These are phyloP conservation scores for Coniella vitis DNA, from an alignment of 2,329 filamentous ascomycete genomes.

Conservation along the genomic window DNA sequence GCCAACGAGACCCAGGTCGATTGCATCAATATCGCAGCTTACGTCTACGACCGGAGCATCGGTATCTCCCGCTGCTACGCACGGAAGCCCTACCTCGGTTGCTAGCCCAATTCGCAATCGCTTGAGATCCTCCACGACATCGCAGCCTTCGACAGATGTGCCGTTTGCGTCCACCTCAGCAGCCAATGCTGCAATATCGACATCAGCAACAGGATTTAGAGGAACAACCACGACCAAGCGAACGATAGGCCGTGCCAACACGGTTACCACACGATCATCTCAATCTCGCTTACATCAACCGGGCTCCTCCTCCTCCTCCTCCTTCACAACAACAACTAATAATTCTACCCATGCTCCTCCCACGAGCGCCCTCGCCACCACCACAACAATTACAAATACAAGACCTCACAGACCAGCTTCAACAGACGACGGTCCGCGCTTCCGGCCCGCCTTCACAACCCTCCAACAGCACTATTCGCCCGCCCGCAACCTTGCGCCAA, in stretches of 20 bases:
- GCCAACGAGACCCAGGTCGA: conserved; percentile 17
- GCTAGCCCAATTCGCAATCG: conserved; percentile 26
- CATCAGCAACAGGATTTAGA: too few species aligned
- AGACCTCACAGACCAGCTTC: not conserved
- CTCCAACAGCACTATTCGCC: conserved; percentile 64
- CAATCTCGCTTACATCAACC: conserved; percentile 5
- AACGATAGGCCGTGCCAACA: conserved; percentile 14
- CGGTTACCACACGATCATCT: conserved; percentile 1
- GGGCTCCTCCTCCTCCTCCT: not conserved
- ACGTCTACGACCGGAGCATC: conserved; percentile 14
- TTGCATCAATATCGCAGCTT: conserved; percentile 12
- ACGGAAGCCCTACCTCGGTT: conserved; percentile 2
- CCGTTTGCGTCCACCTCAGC: conserved; percentile 15
- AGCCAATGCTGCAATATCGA: conserved; percentile 2
- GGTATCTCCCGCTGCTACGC: conserved; percentile 24
- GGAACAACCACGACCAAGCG: conserved; percentile 2
- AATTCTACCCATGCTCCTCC: too few species aligned
- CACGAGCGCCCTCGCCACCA: not conserved
- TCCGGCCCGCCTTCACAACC: conserved; percentile 52
- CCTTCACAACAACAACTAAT: not conserved
- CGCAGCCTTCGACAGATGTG: conserved; percentile 24
- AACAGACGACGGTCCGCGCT: conserved; percentile 24
- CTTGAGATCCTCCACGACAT: conserved; percentile 35
- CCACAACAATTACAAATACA: conserved; percentile 13
- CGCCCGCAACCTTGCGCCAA: conserved; percentile 52